Evolutionary conservation across 805 yeast genomes (phyloP), one percentile per base, ranked within the genome.

Genomic region (Yamadazyma philogaea): DNA sequence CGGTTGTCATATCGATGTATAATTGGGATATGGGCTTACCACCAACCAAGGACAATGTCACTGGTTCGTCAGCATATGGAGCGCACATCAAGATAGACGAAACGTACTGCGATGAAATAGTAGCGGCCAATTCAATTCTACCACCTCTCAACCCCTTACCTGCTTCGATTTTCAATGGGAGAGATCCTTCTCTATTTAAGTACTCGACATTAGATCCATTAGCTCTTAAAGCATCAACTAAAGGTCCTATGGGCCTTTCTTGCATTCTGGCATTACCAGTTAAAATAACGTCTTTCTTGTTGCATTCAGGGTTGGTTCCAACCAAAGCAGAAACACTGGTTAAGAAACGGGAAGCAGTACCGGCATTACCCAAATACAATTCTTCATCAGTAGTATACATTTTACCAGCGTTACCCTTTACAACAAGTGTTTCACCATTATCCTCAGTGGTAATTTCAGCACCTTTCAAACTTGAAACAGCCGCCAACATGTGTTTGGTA

Each of bases 201-300:
- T 87, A 93, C 30, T 79, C 81, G 37, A 93, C 77, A 10, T 68
- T 57, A 2, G 89, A 79, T 30, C 98, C 98, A 54, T 90, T 91
- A 7, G 77, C 64, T 43, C 84, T 74, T 51, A 93, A 72, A 4
- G 99, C 96, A 54, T 89, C 96, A 10, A 93, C 96, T 43, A 93
- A 74, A 2, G 98, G 96, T 24, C 96, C 98, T 54, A 88, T 87
- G 15, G 99, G 99, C 55, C 99, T 77, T 63, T 90, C 95, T 64
- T 90, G 95, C 99, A 93, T 93, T 64, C 99, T 79, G 38, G 87
- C 84, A 64, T 93, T 93, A 52, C 99, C 99, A 1, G 98, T 93
- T 48, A 93, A 73, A 6, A 80, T 68, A 21, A 89, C 80, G 45
- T 70, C 74, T 56, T 37, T 30, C 18, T 30, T 48, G 41, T n/a